Base-by-base conservation (phyloP, 176 grass and related monocot genomes). In the Oryza meridionalis region DNA sequence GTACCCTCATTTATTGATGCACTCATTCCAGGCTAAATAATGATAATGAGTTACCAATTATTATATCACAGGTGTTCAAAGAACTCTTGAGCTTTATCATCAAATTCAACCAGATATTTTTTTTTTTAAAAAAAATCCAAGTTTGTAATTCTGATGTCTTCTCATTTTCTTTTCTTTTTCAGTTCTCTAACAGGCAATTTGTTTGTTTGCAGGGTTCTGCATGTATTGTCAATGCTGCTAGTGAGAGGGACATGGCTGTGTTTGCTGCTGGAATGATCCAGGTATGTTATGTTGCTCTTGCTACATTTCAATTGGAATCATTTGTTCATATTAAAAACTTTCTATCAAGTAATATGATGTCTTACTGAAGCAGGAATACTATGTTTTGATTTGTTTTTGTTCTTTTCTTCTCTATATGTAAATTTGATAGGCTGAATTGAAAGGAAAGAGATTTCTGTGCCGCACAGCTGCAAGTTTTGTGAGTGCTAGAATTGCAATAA, bases 391-490 rank as follows among this genome's bases (percentile, higher is more conserved):
- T 49, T 78, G 6, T 22, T 92, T 63, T 72, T 63, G 29, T 64
- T 80, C 31, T 65, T 88, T 66, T 66, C 37, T 69, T 73, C 78
- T 37, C 58, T 72, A 31, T 31, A 67, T 77, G 61, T 89, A 84
- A 72, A 50, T 75, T 83, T 76, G 46, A 75, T 74, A 98, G 96
- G 96, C 96, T 78, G 96, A 98, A 92, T 80, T 77, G 58, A 91
- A 92, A 93, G 93, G 93, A 82, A 98, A 98, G 59, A 79, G 46
- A 27, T 95, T 95, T 86, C 80, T 95, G 6, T 98, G 92, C 43
- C 96, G 96, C 65, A 98, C 96, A 24, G 96, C 96, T 92, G 96
- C 96, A 29, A 98, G 93, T 88, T 98, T 98, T 85, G 93, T 98
- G 66, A 95, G 93, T 77, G 90, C 92, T 79, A 91, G 96, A 79